A percentile compares a stretch with the other conserved stretches of the same genome.
Evolutionary conservation across 345 rosid genomes (phyloP).

Genomic region (Limnanthes douglasii): DNA sequence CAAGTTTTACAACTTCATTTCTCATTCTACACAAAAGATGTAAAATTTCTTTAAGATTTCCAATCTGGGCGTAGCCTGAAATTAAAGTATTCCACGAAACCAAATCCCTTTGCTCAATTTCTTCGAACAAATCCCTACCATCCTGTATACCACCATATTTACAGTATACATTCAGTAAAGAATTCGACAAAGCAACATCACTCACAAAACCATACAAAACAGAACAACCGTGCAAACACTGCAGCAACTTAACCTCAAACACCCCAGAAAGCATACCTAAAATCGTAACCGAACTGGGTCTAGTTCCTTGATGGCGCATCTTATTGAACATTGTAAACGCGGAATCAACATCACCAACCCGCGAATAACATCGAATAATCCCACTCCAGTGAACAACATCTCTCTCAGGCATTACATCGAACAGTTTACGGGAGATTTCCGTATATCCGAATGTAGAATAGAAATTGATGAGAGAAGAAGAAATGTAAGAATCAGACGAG

Average conservation of each 20-base stretch:
- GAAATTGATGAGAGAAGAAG: constrained; percentile 33
- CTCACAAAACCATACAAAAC: constrained; percentile 25
- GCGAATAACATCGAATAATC: constrained; percentile 34
- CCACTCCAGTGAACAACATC: constrained; percentile 36
- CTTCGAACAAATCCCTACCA: constrained; percentile 29
- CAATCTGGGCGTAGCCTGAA: constrained; percentile 26
- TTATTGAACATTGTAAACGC: constrained; percentile 22
- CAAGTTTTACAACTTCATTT: constrained; percentile 23
- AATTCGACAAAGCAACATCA: constrained; percentile 21
- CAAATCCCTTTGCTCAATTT: constrained; percentile 30
- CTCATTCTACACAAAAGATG: constrained; percentile 27
- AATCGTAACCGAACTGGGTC: constrained; percentile 40
- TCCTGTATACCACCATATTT: constrained; percentile 24
- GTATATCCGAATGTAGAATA: constrained; percentile 19
- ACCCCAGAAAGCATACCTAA: constrained; percentile 29
- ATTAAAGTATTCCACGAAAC: constrained; percentile 46
- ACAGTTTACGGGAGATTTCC: constrained; percentile 24
- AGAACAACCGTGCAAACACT: constrained; percentile 33
- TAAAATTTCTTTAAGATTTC: constrained; percentile 18
- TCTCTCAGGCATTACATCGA: constrained; percentile 31
- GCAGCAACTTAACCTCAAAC: constrained; percentile 17
- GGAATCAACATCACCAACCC: constrained; percentile 13
- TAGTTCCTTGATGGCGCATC: constrained; percentile 27
- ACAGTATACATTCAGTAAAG: constrained; percentile 29
- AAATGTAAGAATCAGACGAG: constrained; percentile 31